Conservation (phyloP, 2,329 filamentous ascomycete genomes). For the Stachybotrys chartarum region DNA sequence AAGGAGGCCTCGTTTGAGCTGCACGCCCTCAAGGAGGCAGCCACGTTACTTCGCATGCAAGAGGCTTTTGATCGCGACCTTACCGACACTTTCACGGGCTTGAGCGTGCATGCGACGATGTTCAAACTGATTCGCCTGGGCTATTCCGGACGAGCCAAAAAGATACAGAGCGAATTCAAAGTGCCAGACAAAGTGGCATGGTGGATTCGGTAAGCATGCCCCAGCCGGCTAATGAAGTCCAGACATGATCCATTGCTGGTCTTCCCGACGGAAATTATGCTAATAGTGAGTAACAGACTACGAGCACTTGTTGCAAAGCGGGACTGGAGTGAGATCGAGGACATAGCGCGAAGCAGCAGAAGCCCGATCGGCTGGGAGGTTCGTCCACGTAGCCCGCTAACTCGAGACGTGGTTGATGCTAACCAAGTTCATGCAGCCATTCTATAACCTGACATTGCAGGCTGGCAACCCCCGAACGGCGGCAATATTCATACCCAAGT, state of each 20-base stretch:
- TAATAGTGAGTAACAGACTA: constrained; percentile 42
- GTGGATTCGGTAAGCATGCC: constrained; percentile 59
- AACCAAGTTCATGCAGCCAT: constrained; percentile 51
- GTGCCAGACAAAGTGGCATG: constrained; percentile 84
- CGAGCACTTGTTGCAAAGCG: constrained; percentile 83
- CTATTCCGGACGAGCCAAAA: constrained; percentile 77
- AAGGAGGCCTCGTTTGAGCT: constrained; percentile 73
- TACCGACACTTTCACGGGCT: constrained; percentile 66
- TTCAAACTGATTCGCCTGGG: constrained; percentile 79
- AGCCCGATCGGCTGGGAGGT: constrained; percentile 96
- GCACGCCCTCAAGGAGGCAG: constrained; percentile 70
- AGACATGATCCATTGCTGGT: not conserved
- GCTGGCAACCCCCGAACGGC: constrained; percentile 89
- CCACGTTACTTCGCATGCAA: constrained; percentile 75
- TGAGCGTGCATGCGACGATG: constrained; percentile 86
- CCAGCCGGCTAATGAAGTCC: not conserved
- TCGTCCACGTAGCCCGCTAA: constrained; percentile 11
- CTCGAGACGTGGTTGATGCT: not conserved
- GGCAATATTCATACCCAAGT: constrained; percentile 79
- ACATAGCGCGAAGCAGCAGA: constrained; percentile 70
- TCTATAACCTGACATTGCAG: constrained; percentile 81
- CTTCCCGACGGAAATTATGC: constrained; percentile 10
- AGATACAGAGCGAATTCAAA: constrained; percentile 86
- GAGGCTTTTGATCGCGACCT: constrained; percentile 82
- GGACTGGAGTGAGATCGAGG: constrained; percentile 89